phyloP scores from a whole-genome alignment of 2,329 filamentous ascomycete genomes.

The Emergomyces pasteurianus region DNA sequence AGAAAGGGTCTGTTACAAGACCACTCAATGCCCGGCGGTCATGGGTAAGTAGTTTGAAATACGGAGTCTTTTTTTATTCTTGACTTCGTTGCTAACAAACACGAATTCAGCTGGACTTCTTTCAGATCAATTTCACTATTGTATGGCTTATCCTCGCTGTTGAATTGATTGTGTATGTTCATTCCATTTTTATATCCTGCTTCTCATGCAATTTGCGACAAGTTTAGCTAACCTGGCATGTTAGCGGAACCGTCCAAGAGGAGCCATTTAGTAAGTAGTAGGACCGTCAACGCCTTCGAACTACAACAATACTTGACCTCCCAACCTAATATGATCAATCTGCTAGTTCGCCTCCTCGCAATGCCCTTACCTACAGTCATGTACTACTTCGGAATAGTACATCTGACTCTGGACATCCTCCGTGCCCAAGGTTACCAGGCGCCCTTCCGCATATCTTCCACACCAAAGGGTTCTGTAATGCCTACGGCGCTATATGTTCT shows the following conservation, averaged over 20 bases:
- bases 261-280: conserved; percentile 27
- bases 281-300: not conserved
- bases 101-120: conserved; percentile 30
- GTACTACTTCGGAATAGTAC: conserved; percentile 34
- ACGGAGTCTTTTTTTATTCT: not conserved
- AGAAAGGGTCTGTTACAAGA: conserved; percentile 25
- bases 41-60: conserved; percentile 22
- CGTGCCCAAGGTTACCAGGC: conserved; percentile 34
- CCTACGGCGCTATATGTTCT: conserved; percentile 52
- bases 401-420: conserved; percentile 31
- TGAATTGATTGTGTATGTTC: conserved; percentile 32
- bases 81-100: not conserved
- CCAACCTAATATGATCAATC: conserved; percentile 2
- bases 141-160: conserved; percentile 33
- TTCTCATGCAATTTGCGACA: not conserved
- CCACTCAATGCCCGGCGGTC: conserved; percentile 32
- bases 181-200: not conserved
- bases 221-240: conserved; percentile 9
- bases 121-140: conserved; percentile 35
- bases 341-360: conserved; percentile 30
- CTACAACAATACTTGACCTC: not conserved
- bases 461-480: conserved; percentile 46
- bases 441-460: conserved; percentile 53
- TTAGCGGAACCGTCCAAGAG: conserved; percentile 29
- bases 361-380: conserved; percentile 36